phyloP scores from a whole-genome alignment of 1,139 yeast genomes.

The Suhomyces taliae region DNA sequence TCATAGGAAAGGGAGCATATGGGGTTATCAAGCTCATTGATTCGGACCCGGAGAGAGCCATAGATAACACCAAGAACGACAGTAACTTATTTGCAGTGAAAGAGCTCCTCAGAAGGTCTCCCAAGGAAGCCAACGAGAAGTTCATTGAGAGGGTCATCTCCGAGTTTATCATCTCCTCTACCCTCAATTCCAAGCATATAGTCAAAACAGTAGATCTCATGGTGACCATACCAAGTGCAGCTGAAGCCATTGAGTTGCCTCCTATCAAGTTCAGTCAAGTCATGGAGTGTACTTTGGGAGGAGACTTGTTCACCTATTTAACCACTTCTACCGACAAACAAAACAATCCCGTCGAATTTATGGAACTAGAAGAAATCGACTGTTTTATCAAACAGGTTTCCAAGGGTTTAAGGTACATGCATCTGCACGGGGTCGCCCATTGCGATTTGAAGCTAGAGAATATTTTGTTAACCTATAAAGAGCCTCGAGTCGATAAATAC shows the following conservation, averaged over 20 bases:
- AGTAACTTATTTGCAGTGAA: conserved; percentile 65
- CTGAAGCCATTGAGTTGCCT: neutral
- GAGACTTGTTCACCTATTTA: conserved; percentile 56
- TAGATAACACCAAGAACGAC: conserved; percentile 30
- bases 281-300: conserved; percentile 78
- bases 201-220: conserved; percentile 68
- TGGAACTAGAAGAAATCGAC: conserved; percentile 58
- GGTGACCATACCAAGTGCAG: conserved; percentile 30
- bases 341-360: conserved; percentile 12
- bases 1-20: conserved; percentile 83
- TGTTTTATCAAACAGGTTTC: conserved; percentile 70
- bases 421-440: conserved; percentile 73
- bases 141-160: conserved; percentile 71
- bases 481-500: neutral
- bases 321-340: conserved; percentile 20
- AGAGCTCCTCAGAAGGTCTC: conserved; percentile 44
- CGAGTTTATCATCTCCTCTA: conserved; percentile 74
- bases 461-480: conserved; percentile 36
- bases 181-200: conserved; percentile 68
- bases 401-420: conserved; percentile 66
- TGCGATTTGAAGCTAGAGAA: conserved; percentile 74
- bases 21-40: conserved; percentile 75
- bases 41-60: conserved; percentile 44
- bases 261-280: conserved; percentile 64
- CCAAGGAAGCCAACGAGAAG: conserved; percentile 51